phyloP scores from a whole-genome alignment of 345 rosid species.

The Citrus mangshanensis region DNA sequence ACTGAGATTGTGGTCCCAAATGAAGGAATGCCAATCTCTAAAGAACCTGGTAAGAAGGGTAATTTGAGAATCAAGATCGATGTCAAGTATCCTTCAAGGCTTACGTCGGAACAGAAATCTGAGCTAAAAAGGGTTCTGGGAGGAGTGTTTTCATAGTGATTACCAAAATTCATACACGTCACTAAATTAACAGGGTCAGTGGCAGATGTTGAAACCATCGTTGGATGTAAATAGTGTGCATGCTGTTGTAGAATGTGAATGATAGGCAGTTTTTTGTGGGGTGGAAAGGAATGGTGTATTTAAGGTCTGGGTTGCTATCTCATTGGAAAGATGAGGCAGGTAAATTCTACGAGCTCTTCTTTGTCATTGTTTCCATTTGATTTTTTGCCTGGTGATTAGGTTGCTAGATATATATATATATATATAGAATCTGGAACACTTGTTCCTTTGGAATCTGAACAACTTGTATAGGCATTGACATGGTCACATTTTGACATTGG shows the following conservation, averaged over 20 bases:
- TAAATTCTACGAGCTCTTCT: slow-evolving; percentile 7
- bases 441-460: background rate
- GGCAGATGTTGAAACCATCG: background rate
- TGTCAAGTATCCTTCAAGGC: slow-evolving; percentile 77
- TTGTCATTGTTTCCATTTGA: slow-evolving; percentile 5
- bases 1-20: slow-evolving; percentile 68
- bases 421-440: background rate
- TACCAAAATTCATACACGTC: slow-evolving; percentile 17
- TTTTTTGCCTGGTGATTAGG: slow-evolving; percentile 6
- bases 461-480: background rate
- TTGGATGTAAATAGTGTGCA: slow-evolving; percentile 30
- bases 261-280: slow-evolving; percentile 16
- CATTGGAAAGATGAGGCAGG: slow-evolving; percentile 3
- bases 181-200: background rate
- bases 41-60: slow-evolving; percentile 79
- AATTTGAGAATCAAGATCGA: slow-evolving; percentile 77
- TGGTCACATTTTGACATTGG: background rate
- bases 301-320: background rate
- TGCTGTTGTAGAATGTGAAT: slow-evolving; percentile 23
- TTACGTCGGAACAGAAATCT: slow-evolving; percentile 73
- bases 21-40: slow-evolving; percentile 95
- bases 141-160: slow-evolving; percentile 42
- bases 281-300: background rate
- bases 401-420: background rate
- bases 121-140: slow-evolving; percentile 76